Conservation (phyloP, 768 basidiomycete genomes). For the Lactarius hengduanensis region DNA sequence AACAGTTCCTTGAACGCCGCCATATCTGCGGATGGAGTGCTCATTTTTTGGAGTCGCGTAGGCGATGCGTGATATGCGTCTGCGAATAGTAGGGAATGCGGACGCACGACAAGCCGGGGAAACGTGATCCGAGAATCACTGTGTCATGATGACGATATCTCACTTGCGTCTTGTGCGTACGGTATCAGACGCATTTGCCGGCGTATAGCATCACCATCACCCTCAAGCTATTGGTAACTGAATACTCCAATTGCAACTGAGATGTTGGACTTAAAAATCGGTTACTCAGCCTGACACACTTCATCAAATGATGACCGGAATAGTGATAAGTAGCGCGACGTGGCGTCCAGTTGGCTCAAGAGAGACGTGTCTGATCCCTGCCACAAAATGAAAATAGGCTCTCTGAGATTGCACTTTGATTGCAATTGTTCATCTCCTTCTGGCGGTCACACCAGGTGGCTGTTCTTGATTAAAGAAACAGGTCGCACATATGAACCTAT, state of each 20-base stretch:
- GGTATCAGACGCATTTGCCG: not conserved
- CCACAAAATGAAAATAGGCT: not conserved
- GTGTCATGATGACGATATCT: not conserved
- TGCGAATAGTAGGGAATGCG: not conserved
- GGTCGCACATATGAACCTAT: not conserved
- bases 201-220: not conserved
- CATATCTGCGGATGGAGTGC: conserved; percentile 16
- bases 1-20: conserved; percentile 17
- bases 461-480: not conserved
- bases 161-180: not conserved
- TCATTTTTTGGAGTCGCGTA: conserved; percentile 1
- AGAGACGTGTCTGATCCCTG: not conserved
- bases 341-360: not conserved
- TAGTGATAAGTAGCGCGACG: not conserved
- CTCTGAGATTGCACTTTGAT: not conserved
- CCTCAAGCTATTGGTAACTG: not conserved
- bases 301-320: not conserved
- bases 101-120: too few species aligned
- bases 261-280: not conserved
- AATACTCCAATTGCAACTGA: not conserved
- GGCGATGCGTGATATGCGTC: not conserved
- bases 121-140: not conserved
- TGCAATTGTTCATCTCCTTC: not conserved
- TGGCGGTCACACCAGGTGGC: not conserved
- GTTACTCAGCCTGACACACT: not conserved